Conservation (phyloP, 2,329 filamentous ascomycete genomes). For the Xylariaceae sp. region DNA sequence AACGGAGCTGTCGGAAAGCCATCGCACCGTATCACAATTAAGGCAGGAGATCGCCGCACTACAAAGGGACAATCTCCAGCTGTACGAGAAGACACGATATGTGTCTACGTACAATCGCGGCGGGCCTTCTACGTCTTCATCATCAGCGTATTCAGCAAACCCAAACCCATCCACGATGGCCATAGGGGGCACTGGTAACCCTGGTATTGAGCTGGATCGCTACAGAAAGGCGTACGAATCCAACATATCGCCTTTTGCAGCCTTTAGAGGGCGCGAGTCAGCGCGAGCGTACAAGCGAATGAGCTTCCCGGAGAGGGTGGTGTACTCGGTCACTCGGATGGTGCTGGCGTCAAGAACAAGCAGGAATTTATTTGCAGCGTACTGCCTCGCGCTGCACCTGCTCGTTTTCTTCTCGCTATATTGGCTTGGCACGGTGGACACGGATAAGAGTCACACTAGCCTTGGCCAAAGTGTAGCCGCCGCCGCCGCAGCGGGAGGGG, state of each 20-base stretch:
- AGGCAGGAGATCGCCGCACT: constrained; percentile 89
- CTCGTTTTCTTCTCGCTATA: constrained; percentile 88
- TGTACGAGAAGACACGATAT: constrained; percentile 98
- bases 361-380: constrained; percentile 90
- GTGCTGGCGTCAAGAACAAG: constrained; percentile 89
- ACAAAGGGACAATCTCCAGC: constrained; percentile 92
- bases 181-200: constrained; percentile 59
- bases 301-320: constrained; percentile 86
- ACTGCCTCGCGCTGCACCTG: constrained; percentile 87
- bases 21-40: constrained; percentile 81
- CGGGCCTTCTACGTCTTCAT: constrained; percentile 64
- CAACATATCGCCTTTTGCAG: constrained; percentile 93
- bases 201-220: constrained; percentile 75
- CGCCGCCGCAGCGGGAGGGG: constrained; percentile 49
- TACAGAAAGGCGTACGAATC: constrained; percentile 94
- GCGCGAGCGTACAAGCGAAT: constrained; percentile 90
- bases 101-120: constrained; percentile 89
- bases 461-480: constrained; percentile 57
- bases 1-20: constrained; percentile 83
- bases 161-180: constrained; percentile 77
- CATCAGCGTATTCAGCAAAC: constrained; percentile 68
- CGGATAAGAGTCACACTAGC: constrained; percentile 65
- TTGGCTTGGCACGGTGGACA: constrained; percentile 75
- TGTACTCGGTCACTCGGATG: constrained; percentile 90
- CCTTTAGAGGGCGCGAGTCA: constrained; percentile 92